Conservation (phyloP, 139 green algal genomes). For the Astrephomene gubernaculifera region DNA sequence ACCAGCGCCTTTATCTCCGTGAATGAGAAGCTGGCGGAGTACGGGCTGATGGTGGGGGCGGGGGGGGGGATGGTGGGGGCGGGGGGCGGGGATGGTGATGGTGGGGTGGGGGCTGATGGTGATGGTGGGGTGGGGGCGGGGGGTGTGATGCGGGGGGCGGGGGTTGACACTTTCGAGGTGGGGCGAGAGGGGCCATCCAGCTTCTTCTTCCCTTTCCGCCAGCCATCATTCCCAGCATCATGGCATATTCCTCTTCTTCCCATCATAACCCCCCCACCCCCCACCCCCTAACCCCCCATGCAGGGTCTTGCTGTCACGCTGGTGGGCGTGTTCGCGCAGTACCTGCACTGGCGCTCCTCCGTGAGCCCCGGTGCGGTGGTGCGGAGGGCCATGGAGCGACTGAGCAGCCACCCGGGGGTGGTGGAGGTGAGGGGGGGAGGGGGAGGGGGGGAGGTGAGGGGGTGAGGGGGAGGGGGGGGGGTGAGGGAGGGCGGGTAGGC, state of each 20-base stretch:
- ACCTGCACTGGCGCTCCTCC: constrained; percentile 54
- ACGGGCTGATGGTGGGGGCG: constrained; percentile 64
- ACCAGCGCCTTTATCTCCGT: constrained; percentile 68
- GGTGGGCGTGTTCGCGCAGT: constrained; percentile 52
- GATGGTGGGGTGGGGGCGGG: neutral
- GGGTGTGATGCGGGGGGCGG: no score
- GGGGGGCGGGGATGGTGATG: neutral
- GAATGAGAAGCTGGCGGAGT: constrained; percentile 69
- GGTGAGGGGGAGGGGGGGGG: neutral
- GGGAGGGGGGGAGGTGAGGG: neutral
- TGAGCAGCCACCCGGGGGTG: constrained; percentile 78
- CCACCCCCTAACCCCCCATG: neutral
- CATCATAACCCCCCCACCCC: neutral
- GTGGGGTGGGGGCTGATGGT: no score
- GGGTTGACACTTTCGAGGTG: no score
- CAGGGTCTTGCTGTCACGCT: constrained; percentile 61
- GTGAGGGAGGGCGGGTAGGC: neutral
- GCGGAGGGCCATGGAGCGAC: constrained; percentile 68
- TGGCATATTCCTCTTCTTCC: neutral
- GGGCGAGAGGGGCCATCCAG: no score
- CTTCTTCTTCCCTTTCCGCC: no score
- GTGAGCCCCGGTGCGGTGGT: constrained; percentile 72
- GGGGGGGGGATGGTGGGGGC: neutral
- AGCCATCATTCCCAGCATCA: neutral
- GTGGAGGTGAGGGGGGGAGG: constrained; percentile 64